Evolutionary conservation across 148 eudicot genomes (phyloP).

Genomic region (Hydrangea macrophylla): DNA sequence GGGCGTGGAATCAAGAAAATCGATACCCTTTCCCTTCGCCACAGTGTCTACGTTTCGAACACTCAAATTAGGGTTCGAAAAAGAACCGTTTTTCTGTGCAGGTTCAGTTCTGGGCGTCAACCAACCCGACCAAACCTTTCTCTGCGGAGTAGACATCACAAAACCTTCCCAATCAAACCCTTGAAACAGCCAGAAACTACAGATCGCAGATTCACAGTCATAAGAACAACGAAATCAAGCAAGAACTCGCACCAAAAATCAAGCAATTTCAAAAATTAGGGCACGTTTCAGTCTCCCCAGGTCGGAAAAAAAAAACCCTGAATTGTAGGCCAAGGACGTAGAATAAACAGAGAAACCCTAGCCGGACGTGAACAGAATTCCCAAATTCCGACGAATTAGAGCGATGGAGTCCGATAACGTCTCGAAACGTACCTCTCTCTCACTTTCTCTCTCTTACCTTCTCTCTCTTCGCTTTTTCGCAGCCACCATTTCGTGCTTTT

Average conservation of each 20-base stretch:
- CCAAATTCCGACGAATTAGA: slow-evolving; percentile 54
- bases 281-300: neutral
- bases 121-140: slow-evolving; percentile 63
- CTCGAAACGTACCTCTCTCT: slow-evolving; percentile 27
- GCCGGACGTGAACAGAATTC: slow-evolving; percentile 55
- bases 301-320: slow-evolving; percentile 2
- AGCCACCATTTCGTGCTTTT: slow-evolving; percentile 30
- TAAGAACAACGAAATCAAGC: slow-evolving; percentile 5
- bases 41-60: slow-evolving; percentile 35
- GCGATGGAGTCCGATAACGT: slow-evolving; percentile 62
- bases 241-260: neutral
- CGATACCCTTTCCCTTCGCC: slow-evolving; percentile 38
- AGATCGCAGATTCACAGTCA: slow-evolving; percentile 37
- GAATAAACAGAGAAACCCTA: slow-evolving; percentile 8
- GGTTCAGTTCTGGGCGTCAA: slow-evolving; percentile 51
- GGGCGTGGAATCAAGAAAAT: slow-evolving; percentile 22
- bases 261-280: slow-evolving; percentile 3
- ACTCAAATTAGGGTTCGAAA: slow-evolving; percentile 33
- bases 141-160: slow-evolving; percentile 78
- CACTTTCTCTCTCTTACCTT: slow-evolving; percentile 25
- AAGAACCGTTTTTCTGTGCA: slow-evolving; percentile 27
- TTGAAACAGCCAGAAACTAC: slow-evolving; percentile 11
- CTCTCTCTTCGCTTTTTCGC: slow-evolving; percentile 23
- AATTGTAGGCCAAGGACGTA: slow-evolving; percentile 1
- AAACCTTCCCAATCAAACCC: slow-evolving; percentile 2